Evolutionary conservation across 306 rosid genomes (phyloP), one percentile per base, ranked within the genome.

Genomic region (Vicia sativa): DNA sequence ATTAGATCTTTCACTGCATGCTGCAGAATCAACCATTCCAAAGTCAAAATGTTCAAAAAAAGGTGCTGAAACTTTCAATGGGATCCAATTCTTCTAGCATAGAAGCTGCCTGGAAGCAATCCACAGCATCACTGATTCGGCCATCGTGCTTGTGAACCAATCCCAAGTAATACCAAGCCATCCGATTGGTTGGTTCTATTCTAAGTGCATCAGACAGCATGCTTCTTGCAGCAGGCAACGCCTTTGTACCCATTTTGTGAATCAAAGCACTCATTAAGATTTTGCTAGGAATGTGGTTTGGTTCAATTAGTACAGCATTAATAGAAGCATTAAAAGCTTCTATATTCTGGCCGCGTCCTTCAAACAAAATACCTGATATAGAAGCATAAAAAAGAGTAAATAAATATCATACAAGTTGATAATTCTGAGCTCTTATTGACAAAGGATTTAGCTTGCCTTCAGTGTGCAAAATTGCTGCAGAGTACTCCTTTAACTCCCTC

Each of bases 61-160:
- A 16, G 53, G 80, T 67, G 87, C 78, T 77, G 84, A 92, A 75
- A 81, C 86, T 83, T 86, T 92, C 95, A 1, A 89, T 72, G 13
- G 98, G 96, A 76, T 87, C 92, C 2, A 90, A 84, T 81, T 92
- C 96, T 86, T 87, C 95, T 23, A 92, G 95, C 89, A 92, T 89
- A 66, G 87, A 85, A 46, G 98, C 96, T 70, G 98, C 98, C 80
- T 92, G 95, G 80, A 92, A 87, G 88, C 95, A 92, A 74, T 92
- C 96, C 15, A 81, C 84, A 12, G 96, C 98, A 68, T 92, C 96
- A 3, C 77, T 70, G 31, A 78, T 68, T 69, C 95, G 83, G 43
- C 92, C 98, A 49, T 92, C 96, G 37, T 78, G 71, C 71, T 78
- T 84, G 81, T 92, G 91, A 74, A 89, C 76, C 76, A 85, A 55